Base-by-base conservation (phyloP, 495 filamentous ascomycete genomes). In the Echria macrotheca region DNA sequence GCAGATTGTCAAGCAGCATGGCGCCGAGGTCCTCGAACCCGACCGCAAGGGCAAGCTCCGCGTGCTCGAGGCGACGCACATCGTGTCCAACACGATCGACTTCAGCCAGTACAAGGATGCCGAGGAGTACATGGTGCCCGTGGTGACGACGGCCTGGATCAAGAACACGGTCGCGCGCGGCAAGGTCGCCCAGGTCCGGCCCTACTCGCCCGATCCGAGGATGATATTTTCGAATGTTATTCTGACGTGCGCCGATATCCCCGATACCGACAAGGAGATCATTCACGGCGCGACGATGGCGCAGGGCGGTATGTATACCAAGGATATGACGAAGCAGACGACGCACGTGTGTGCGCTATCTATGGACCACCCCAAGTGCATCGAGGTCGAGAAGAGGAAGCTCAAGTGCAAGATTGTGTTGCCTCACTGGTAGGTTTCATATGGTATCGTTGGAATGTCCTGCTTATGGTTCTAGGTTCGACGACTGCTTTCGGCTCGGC, bases 401-500 rank as follows among this genome's bases (percentile, higher is more conserved):
- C 65, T 87, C 18, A 80, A 78, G 33, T 76, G 76, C 67, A 90
- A 88, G 64, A 84, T 94, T 47, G 86, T 98, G n/a, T 73, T 97
- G 41, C 94, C 94, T 23, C 94, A 99, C 61, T 97, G 94, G 93
- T 89, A 74, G 56, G 74, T 44, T 6, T 14, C 17, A 38, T 40
- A 29, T 32, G 4, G 19, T 22, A 37, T 11, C 41, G 31, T 44
- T 63, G 73, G 52, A 72, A 47, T 9, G 39, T 32, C 7, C 14
- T 15, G 3, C 31, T n/a, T n/a, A n/a, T n/a, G n/a, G n/a, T n/a
- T n/a, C 26, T 43, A 91, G 87, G 87, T 96, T 99, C 58, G 93
- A 97, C 54, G 91, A 96, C 60, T 99, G 93, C 63, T 77, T 99
- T 26, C 89, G 86, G 65, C 80, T 99, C 36, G 88, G 90, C 29